Conservation (phyloP, 805 yeast species). For the Metschnikowia drakensbergensis region DNA sequence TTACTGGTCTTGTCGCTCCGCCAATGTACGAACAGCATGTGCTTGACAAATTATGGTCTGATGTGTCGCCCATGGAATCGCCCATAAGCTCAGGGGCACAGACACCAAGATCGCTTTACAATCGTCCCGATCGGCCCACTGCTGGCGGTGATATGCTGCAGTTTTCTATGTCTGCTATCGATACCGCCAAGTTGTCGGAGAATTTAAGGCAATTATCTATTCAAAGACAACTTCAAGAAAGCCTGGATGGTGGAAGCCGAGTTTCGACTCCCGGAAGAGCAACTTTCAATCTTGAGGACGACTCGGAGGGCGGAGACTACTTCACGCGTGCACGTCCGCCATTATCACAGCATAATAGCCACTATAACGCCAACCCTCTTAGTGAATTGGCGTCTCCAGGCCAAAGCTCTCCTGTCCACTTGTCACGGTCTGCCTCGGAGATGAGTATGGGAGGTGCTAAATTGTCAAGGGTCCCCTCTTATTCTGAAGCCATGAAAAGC, state of each 20-base stretch:
- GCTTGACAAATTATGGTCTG: slow-evolving; percentile 76
- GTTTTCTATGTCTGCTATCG: slow-evolving; percentile 37
- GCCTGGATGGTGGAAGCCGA: slow-evolving; percentile 12
- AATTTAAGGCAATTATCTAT: slow-evolving; percentile 49
- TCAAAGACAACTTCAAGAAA: slow-evolving; percentile 44
- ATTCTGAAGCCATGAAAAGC: slow-evolving; percentile 68
- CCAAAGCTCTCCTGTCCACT: slow-evolving; percentile 51
- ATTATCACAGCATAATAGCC: slow-evolving; percentile 4
- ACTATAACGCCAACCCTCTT: background rate
- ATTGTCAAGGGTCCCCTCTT: slow-evolving; percentile 73
- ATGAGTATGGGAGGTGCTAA: slow-evolving; percentile 23
- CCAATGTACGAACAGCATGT: slow-evolving; percentile 81
- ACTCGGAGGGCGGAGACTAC: slow-evolving; percentile 28
- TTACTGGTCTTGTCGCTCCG: slow-evolving; percentile 63
- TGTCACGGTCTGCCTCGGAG: slow-evolving; percentile 58
- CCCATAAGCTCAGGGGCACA: slow-evolving; percentile 42
- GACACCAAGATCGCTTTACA: slow-evolving; percentile 30
- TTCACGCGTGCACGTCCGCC: slow-evolving; percentile 20
- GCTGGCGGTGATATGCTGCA: slow-evolving; percentile 16
- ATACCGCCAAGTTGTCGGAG: slow-evolving; percentile 43
- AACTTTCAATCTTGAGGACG: slow-evolving; percentile 34
- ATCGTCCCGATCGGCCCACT: slow-evolving; percentile 6
- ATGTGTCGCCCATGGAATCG: slow-evolving; percentile 49
- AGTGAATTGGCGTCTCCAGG: slow-evolving; percentile 34
- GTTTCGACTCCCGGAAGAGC: slow-evolving; percentile 26